These are phyloP conservation scores for Penicillium lagena DNA, from an alignment of 495 filamentous ascomycete species.

Conservation along the genomic window DNA sequence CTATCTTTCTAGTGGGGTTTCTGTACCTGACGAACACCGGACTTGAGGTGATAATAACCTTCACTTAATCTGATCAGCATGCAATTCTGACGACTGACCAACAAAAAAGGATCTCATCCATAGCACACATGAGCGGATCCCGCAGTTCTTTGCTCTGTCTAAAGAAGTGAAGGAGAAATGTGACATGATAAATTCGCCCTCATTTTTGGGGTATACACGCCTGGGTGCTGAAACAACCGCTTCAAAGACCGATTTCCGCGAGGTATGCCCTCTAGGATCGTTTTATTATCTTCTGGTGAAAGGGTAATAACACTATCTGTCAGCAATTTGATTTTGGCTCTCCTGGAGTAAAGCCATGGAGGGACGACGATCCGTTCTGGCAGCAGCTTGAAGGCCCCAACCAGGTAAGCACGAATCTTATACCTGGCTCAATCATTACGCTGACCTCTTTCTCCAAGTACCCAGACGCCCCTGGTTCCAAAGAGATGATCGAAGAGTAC, in stretches of 20 bases:
- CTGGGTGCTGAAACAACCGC: conserved; percentile 45
- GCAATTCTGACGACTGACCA: too few relatives aligned
- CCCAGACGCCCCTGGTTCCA: conserved; percentile 51
- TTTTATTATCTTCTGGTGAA: not conserved
- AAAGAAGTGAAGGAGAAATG: conserved; percentile 68
- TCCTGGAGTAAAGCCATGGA: conserved; percentile 24
- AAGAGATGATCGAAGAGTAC: conserved; percentile 74
- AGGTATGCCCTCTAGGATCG: conserved; percentile 12
- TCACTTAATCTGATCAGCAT: too few relatives aligned
- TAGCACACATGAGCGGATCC: conserved; percentile 62
- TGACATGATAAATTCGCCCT: conserved; percentile 79
- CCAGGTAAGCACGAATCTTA: conserved; percentile 14
- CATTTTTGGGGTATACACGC: conserved; percentile 44
- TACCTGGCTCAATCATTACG: too few relatives aligned
- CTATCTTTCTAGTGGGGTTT: too few relatives aligned
- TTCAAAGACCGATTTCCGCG: conserved; percentile 31
- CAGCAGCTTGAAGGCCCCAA: conserved; percentile 38
- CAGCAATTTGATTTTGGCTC: conserved; percentile 43
- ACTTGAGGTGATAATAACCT: too few relatives aligned
- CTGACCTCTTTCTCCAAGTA: conserved; percentile 27
- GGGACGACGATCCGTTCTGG: conserved; percentile 72
- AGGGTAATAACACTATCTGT: too few relatives aligned
- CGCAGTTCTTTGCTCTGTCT: conserved; percentile 74
- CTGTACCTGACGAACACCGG: too few relatives aligned
- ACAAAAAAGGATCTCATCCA: conserved; percentile 51